A percentile compares a stretch with the other conserved stretches of the same genome.
Evolutionary conservation across 1,284 basidiomycete species (phyloP).

Genomic region (Neolentinus lepideus): DNA sequence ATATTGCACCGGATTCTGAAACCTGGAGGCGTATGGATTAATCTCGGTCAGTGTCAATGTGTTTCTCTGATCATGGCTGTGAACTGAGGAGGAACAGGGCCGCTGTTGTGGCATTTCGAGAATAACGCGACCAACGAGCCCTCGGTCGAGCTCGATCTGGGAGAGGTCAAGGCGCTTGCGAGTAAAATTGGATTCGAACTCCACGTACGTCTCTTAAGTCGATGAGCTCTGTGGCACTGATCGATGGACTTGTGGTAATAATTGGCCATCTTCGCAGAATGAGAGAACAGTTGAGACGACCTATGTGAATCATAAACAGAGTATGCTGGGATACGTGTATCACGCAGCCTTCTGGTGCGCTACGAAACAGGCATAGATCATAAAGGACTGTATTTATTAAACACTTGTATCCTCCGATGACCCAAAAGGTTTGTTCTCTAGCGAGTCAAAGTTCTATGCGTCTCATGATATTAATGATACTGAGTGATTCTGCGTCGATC

Average conservation of each 20-base stretch:
- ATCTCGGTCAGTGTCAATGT: slow-evolving; percentile 48
- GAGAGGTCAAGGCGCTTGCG: slow-evolving; percentile 80
- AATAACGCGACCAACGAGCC: slow-evolving; percentile 76
- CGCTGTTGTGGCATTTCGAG: slow-evolving; percentile 95
- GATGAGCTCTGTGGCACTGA: neutral
- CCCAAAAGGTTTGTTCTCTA: no score
- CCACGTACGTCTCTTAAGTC: slow-evolving; percentile 40
- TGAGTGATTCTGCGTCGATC: no score
- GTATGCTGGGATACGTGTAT: slow-evolving; percentile 89
- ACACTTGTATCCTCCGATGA: no score
- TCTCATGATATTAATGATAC: no score
- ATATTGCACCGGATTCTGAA: slow-evolving; percentile 77
- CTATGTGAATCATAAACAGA: slow-evolving; percentile 80
- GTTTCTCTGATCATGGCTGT: neutral
- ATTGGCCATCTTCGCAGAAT: slow-evolving; percentile 43
- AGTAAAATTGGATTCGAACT: slow-evolving; percentile 79
- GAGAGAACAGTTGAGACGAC: slow-evolving; percentile 76
- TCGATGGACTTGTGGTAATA: neutral
- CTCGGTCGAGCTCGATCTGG: slow-evolving; percentile 84
- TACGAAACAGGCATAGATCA: slow-evolving; percentile 39
- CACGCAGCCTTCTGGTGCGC: slow-evolving; percentile 82
- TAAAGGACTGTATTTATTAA: no score
- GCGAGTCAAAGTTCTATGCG: no score
- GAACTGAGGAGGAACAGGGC: slow-evolving; percentile 42
- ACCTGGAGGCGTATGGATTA: slow-evolving; percentile 88